Conservation (phyloP, 495 filamentous ascomycete species). For the Penicillium lagena region DNA sequence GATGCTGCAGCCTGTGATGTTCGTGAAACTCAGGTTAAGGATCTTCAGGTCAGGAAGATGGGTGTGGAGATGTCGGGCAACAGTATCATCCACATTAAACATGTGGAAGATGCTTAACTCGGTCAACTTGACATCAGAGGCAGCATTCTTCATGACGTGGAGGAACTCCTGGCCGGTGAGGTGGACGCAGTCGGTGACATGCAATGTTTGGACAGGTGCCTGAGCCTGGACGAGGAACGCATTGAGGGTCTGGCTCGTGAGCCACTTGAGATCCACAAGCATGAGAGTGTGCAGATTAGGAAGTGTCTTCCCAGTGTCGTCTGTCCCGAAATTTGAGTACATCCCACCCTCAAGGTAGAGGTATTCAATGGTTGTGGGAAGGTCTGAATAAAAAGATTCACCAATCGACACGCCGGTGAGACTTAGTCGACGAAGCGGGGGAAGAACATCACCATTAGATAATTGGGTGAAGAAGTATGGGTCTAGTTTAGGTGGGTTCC, state of each 20-base stretch:
- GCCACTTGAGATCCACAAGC: constrained; percentile 22
- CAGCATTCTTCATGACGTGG: background rate
- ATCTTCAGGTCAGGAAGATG: constrained; percentile 17
- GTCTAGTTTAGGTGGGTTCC: constrained; percentile 15
- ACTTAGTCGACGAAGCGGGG: constrained; percentile 24
- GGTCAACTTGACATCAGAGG: constrained; percentile 12
- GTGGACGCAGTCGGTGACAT: constrained; percentile 22
- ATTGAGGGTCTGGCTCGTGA: constrained; percentile 6
- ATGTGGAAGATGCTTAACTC: constrained; percentile 24
- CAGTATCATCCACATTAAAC: constrained; percentile 14
- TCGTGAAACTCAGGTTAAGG: constrained; percentile 29
- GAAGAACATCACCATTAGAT: background rate
- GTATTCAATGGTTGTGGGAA: constrained; percentile 26
- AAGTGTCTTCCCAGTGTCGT: constrained; percentile 3
- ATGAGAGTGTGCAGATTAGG: constrained; percentile 27
- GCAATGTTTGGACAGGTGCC: constrained; percentile 20
- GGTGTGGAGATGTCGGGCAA: constrained; percentile 5
- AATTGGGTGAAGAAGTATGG: constrained; percentile 11
- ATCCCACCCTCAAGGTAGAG: constrained; percentile 23
- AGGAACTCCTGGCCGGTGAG: constrained; percentile 7
- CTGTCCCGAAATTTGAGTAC: no score
- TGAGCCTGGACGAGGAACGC: constrained; percentile 13
- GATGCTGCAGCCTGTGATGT: constrained; percentile 29
- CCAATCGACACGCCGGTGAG: constrained; percentile 20
- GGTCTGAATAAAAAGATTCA: constrained; percentile 4